A percentile compares a stretch with the other conserved stretches of the same genome.
Conservation (phyloP, 495 filamentous ascomycete species). For the Aspergillus conjunctus region DNA sequence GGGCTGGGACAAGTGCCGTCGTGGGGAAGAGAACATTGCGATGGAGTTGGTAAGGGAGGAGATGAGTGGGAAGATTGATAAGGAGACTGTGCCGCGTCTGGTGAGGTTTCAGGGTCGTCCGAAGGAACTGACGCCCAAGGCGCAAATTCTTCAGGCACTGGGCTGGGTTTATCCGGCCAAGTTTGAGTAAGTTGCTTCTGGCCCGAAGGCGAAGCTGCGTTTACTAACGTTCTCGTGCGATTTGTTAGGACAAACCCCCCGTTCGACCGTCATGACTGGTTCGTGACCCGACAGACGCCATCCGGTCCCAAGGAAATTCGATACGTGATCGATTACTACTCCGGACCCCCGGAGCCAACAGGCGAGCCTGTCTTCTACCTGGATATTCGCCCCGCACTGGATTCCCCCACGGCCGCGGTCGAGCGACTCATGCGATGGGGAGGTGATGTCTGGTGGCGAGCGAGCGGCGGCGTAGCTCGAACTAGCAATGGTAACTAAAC, state of each 20-base stretch:
- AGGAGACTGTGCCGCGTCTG: slow-evolving; percentile 58
- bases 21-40: slow-evolving; percentile 67
- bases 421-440: slow-evolving; percentile 90
- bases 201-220: not conserved
- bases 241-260: slow-evolving; percentile 68
- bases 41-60: slow-evolving; percentile 43
- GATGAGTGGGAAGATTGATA: slow-evolving; percentile 36
- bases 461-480: slow-evolving; percentile 70
- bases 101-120: slow-evolving; percentile 87
- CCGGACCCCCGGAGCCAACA: slow-evolving; percentile 78
- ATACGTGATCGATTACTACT: slow-evolving; percentile 99
- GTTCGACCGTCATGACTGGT: slow-evolving; percentile 99
- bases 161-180: slow-evolving; percentile 76
- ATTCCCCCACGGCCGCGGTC: slow-evolving; percentile 73
- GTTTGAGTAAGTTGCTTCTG: slow-evolving; percentile 60
- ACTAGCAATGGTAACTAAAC: slow-evolving; percentile 34
- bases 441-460: slow-evolving; percentile 89
- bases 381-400: slow-evolving; percentile 94
- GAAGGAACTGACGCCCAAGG: slow-evolving; percentile 87
- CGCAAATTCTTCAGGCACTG: slow-evolving; percentile 73
- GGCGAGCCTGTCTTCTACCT: slow-evolving; percentile 96
- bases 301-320: slow-evolving; percentile 72
- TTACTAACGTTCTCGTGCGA: slow-evolving; percentile 15
- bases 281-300: slow-evolving; percentile 68
- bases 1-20: slow-evolving; percentile 74